Conservation (phyloP, 1,284 basidiomycete genomes). For the Pseudozyma thailandica region DNA sequence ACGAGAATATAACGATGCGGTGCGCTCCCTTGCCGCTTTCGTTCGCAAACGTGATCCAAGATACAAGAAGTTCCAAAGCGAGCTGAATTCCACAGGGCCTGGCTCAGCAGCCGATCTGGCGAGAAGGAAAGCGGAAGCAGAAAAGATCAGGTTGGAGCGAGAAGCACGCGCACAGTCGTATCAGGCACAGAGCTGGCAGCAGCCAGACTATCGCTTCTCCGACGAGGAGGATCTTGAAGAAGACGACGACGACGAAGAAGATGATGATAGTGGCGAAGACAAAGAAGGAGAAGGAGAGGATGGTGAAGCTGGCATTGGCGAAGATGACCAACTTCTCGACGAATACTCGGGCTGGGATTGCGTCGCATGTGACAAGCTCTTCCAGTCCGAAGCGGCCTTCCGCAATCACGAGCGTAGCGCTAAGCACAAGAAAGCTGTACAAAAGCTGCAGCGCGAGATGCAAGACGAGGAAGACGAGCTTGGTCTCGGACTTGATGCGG, state of each 20-base stretch:
- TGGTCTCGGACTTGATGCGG: slow-evolving; percentile 63
- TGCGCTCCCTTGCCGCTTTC: slow-evolving; percentile 80
- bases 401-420: slow-evolving; percentile 94
- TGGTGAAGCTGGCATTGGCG: slow-evolving; percentile 23
- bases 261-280: slow-evolving; percentile 20
- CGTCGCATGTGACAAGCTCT: slow-evolving; percentile 91
- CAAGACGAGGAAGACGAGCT: slow-evolving; percentile 79
- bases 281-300: slow-evolving; percentile 8
- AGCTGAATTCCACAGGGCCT: slow-evolving; percentile 77
- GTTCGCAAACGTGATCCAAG: slow-evolving; percentile 93
- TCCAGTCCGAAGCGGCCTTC: slow-evolving; percentile 93
- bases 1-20: slow-evolving; percentile 91
- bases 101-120: slow-evolving; percentile 69
- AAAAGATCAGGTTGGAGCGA: slow-evolving; percentile 52
- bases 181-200: slow-evolving; percentile 62
- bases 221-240: slow-evolving; percentile 42
- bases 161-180: slow-evolving; percentile 77
- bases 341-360: slow-evolving; percentile 79
- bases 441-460: slow-evolving; percentile 78
- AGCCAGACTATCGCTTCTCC: slow-evolving; percentile 53
- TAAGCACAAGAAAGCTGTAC: slow-evolving; percentile 80
- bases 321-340: slow-evolving; percentile 11
- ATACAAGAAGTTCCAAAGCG: slow-evolving; percentile 74
- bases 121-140: slow-evolving; percentile 72
- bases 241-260: slow-evolving; percentile 7